Base-by-base conservation (phyloP, 2,329 filamentous ascomycete genomes). In the Fusarium sulawesiense region DNA sequence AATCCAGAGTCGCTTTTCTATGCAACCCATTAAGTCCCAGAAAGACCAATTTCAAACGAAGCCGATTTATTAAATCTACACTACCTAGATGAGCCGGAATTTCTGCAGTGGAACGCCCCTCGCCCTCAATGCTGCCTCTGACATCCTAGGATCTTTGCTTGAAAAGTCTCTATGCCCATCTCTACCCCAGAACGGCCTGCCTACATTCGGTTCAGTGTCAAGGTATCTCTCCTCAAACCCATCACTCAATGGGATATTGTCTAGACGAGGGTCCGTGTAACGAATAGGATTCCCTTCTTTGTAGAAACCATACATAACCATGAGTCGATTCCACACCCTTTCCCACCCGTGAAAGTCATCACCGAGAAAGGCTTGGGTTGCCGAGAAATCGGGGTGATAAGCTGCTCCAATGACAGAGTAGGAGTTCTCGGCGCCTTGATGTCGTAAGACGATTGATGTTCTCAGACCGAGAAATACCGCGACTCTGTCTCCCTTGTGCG, bases 21-120 rank as follows among this genome's bases (percentile, higher is more conserved):
- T n/a, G 3, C 0, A n/a, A 11, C 16, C 1, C 1, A n/a, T 37
- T 6, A 10, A 37, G 34, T n/a, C 1, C 34, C 5, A 37, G 6
- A 5, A 4, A 37, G 9, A 8, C 32, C 4, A 18, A 5, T 18
- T 18, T 34, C 7, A 42, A 42, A 23, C 6, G 23, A 6, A 23
- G 23, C 23, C 23, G 8, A 18, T 6, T 34, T 4, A 10, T 18
- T 3, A 34, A 18, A 34, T 18, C 16, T 32, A 32, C 7, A 34
- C 4, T 34, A 18, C 14, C 9, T n/a, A 37, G 1, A 37, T 37
- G 2, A 61, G 27, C 10, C 13, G 29, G 3, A 62, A 60, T 7
- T 25, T 25, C 7, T 25, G 23, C 7, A 25, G 7, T 7, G 6
- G 23, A 7, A 25, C 7, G 2, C 23, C 23, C 23, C 23, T 25